Evolutionary conservation across 2,329 filamentous ascomycete species (phyloP), one percentile per base, ranked within the genome.

Genomic region (Talaromyces sp.): DNA sequence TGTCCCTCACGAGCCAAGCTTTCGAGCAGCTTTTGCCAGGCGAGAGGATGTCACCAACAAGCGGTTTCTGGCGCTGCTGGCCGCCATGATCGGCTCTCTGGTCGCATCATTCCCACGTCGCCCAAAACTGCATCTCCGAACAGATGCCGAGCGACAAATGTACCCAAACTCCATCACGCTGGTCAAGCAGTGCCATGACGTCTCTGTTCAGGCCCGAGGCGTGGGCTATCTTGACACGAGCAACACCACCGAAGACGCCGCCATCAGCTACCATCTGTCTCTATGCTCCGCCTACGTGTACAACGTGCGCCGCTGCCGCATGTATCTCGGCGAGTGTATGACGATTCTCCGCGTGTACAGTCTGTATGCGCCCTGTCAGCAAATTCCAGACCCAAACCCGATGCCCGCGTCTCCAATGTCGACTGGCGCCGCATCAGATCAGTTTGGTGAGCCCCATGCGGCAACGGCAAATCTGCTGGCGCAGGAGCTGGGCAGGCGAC

Each of bases 401-500:
- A 53, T 35, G 13, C 68, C 68, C 55, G 56, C 62, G 7, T 63
- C 68, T 17, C 68, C 69, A 2, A 14, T 58, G 26, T 60, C 58
- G 61, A 53, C 31, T 24, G 41, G n/a, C 38, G 43, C 7, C n/a
- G 9, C 43, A 24, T 43, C 49, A 13, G 63, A 57, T 41, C 62
- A 62, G 7, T 66, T 64, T 52, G 69, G 64, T 50, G 68, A 68
- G 58, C 67, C 58, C 65, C 58, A 61, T 55, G 61, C 59, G 51
- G 61, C 55, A 27, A 49, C 63, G 9, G 59, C 64, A 58, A 74
- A 77, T 59, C 58, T 77, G 17, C 71, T 79, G 21, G 70, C 75
- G n/a, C 76, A 77, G 61, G 77, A 80, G 61, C 68, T 86, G 62
- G 82, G 81, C 4, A 79, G 81, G 46, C 80, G 84, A 41, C 75